Evolutionary conservation across 106 monocot genomes (phyloP), one percentile per base, ranked within the genome.

Genomic region (Hemerocallis citrina): DNA sequence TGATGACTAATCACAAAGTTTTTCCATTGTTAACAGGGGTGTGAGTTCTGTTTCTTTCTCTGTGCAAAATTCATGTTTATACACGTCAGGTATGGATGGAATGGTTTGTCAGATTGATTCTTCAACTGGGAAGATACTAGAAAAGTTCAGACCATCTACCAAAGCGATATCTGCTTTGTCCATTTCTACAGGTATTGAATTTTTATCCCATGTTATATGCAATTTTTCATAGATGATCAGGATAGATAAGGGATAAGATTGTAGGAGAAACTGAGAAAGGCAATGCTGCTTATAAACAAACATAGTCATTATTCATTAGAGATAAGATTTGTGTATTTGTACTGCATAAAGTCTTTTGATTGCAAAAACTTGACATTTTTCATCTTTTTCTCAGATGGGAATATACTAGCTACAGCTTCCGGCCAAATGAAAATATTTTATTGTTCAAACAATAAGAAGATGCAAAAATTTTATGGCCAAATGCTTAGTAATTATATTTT

Each of bases 391-490:
- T 59, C 61, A 98, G 96, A 98, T 91, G 91, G 91, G 16, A 88
- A 73, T 46, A 74, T 75, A 57, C 48, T 96, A 44, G 91, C 82
- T 15, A 75, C 82, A 9, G 87, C 91, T 52, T 57, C 91, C 61
- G 81, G 74, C 4, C 88, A 79, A 62, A 50, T 98, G 67, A 91
- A 83, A 70, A 75, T 91, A 14, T 92, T 85, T 54, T 69, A 57
- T 71, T 82, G 81, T 74, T 75, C 69, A 17, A 61, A 80, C 59
- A 63, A 79, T 61, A 88, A 85, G 65, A 98, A 92, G 66, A 75
- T 98, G 12, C 81, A 91, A 41, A 98, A 92, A 46, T 88, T 88
- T 46, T 82, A 84, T 58, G 91, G 96, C 2, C 96, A 98, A n/a
- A n/a, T n/a, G n/a, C n/a, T n/a, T n/a, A n/a, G n/a, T n/a, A n/a